phyloP scores from a whole-genome alignment of 2,329 filamentous ascomycete genomes.

The Claviceps sp. region DNA sequence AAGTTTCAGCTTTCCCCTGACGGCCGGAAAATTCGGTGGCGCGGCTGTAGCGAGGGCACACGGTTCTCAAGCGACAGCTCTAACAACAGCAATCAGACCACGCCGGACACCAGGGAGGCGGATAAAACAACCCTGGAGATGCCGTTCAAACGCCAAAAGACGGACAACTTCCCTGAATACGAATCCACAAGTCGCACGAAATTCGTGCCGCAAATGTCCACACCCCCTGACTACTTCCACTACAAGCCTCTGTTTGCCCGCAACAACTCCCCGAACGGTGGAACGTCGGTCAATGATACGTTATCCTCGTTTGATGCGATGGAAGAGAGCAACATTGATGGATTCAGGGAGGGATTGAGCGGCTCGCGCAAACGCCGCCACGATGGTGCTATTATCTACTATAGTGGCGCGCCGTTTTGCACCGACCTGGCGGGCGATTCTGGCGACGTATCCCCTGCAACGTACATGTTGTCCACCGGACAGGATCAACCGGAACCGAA shows the following conservation, averaged over 20 bases:
- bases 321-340: constrained; percentile 35
- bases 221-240: constrained; percentile 38
- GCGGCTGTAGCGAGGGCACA: constrained; percentile 52
- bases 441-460: constrained; percentile 32
- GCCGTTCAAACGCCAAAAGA: constrained; percentile 33
- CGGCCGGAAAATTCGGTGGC: constrained; percentile 69
- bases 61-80: constrained; percentile 51
- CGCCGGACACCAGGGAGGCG: constrained; percentile 36
- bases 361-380: constrained; percentile 41
- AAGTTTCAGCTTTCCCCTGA: constrained; percentile 68
- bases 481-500: constrained; percentile 17
- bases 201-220: constrained; percentile 23
- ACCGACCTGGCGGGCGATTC: constrained; percentile 63
- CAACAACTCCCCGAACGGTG: constrained; percentile 31
- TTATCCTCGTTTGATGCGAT: constrained; percentile 32
- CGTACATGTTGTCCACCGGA: constrained; percentile 34
- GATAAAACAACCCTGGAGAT: constrained; percentile 28
- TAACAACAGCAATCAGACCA: constrained; percentile 32
- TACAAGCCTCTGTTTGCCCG: constrained; percentile 51
- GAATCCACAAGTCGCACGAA: constrained; percentile 27
- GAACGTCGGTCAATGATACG: constrained; percentile 34
- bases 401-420: constrained; percentile 66
- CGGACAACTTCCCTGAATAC: constrained; percentile 19
- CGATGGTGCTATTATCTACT: constrained; percentile 72
- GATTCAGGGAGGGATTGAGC: constrained; percentile 32